Base-by-base conservation (phyloP, 257 asterid genomes). In the Solanum commersonii region DNA sequence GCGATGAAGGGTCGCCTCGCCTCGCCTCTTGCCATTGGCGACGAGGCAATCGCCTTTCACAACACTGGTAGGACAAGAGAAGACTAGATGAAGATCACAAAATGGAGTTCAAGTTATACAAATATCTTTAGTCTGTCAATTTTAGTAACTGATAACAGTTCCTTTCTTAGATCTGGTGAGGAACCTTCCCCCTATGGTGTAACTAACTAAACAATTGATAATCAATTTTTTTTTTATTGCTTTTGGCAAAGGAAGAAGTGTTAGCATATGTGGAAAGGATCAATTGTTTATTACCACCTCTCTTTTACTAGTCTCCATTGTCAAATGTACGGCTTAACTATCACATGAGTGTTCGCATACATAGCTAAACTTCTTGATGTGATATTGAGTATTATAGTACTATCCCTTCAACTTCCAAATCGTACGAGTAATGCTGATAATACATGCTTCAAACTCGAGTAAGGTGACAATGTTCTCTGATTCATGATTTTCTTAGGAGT, bases 81-180 rank as follows among this genome's bases (percentile, higher is more conserved):
- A 93, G 97, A 92, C 95, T 93, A 94, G 93, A 90, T 93, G 95
- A 91, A 87, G 94, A 92, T 90, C 94, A 31, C 88, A 86, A 88
- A 89, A 91, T 85, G 88, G 91, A 92, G 95, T 94, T 92, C 92
- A 89, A 91, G 91, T 81, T 83, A 89, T 84, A 81, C 88, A 52
- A 60, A 68, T 91, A 87, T 92, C 81, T 76, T 78, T 87, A 20
- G 33, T 70, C 52, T 84, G 76, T 8, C 37, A 27, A 12, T 59
- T 84, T 29, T 0, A 60, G 52, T 84, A 42, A 34, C 37, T 35
- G 23, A 84, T 84, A 37, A 40, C 31, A 84, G 25, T 59, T 27
- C 12, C 49, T 79, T 79, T 79, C 84, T 44, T 77, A 44, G 25
- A 1, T 79, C 5, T 44, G 37, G 2, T 25, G 84, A 88, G 20